Evolutionary conservation across 331 rosid genomes (phyloP).

Genomic region (Phaseolus coccineus): DNA sequence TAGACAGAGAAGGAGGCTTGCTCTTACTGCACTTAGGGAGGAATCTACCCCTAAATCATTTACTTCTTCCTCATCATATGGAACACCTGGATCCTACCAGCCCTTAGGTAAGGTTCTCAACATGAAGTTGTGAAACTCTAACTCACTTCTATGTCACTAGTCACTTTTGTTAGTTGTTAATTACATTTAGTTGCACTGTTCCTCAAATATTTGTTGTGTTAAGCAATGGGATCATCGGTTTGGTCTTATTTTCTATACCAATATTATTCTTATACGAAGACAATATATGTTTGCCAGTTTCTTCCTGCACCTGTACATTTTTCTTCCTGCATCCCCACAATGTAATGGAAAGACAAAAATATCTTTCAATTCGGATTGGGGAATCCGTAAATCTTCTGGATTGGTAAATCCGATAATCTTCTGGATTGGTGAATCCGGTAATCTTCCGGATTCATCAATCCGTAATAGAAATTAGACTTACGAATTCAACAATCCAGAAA

Average conservation of each 20-base stretch:
- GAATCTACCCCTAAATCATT: slow-evolving; percentile 53
- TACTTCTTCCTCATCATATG: slow-evolving; percentile 46
- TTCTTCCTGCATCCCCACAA: too few relatives aligned
- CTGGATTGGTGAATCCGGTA: too few relatives aligned
- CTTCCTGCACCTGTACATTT: too few relatives aligned
- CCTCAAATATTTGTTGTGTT: neutral
- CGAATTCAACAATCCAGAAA: too few relatives aligned
- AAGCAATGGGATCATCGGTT: slow-evolving; percentile 5
- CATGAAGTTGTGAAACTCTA: slow-evolving; percentile 59
- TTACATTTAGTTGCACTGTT: neutral
- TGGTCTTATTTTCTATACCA: slow-evolving; percentile 25
- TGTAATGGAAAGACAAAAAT: too few relatives aligned
- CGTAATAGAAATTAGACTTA: too few relatives aligned
- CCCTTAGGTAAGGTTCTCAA: slow-evolving; percentile 73
- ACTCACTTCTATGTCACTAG: neutral
- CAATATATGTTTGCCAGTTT: too few relatives aligned
- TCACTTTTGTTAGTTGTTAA: neutral
- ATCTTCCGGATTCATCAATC: too few relatives aligned
- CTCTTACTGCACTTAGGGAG: slow-evolving; percentile 66
- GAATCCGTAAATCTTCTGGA: too few relatives aligned
- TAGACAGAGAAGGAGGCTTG: slow-evolving; percentile 67
- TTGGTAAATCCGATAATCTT: too few relatives aligned
- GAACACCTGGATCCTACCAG: slow-evolving; percentile 42
- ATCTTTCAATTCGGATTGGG: too few relatives aligned
- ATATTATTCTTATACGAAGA: slow-evolving; percentile 8